Base-by-base conservation (phyloP, 345 rosid genomes). In the Boechera retrofracta region DNA sequence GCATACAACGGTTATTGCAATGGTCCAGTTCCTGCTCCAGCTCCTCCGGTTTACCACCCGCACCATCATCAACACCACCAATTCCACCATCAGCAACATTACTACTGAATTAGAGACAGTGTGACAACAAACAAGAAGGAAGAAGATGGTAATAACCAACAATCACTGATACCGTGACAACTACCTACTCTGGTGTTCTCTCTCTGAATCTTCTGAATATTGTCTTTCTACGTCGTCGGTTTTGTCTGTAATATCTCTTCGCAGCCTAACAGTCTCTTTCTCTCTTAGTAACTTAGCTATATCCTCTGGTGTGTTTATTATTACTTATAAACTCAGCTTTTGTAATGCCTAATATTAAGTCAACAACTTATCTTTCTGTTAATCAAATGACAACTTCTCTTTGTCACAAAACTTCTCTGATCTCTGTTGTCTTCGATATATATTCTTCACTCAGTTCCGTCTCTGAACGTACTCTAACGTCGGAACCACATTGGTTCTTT, bases 101-200 rank as follows among this genome's bases (percentile, higher is more conserved):
- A 79, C 82, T 79, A 79, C 82, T 79, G 82, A 79, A 72, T 64
- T 79, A 73, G 82, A 29, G 41, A 67, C 64, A 63, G 71, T 42
- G 78, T 78, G 81, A 79, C 74, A 52, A 45, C 9, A 45, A 64
- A 47, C 69, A 65, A 72, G 45, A 60, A 72, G 36, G 77, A 58
- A 65, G 49, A 64, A 64, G 72, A 72, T 77, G 77, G 76, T 77
- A 78, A 72, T 71, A 78, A 72, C 72, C 55, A 54, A 68, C 49
- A 53, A 63, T 21, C 77, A 59, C 81, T 72, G 81, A 78, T 78
- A 78, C 59, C 32, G 74, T 73, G 77, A 78, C 68, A 78, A 72
- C 56, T 41, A 57, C 63, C 69, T 28, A 64, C 55, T 71, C 28
- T 29, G 64, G 13, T 55, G 39, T 42, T 29, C 75, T 45, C 66